A percentile compares a stretch with the other conserved stretches of the same genome.
Evolutionary conservation across 2,329 filamentous ascomycete genomes (phyloP).

Genomic region (Trichoderma brevicompactum): DNA sequence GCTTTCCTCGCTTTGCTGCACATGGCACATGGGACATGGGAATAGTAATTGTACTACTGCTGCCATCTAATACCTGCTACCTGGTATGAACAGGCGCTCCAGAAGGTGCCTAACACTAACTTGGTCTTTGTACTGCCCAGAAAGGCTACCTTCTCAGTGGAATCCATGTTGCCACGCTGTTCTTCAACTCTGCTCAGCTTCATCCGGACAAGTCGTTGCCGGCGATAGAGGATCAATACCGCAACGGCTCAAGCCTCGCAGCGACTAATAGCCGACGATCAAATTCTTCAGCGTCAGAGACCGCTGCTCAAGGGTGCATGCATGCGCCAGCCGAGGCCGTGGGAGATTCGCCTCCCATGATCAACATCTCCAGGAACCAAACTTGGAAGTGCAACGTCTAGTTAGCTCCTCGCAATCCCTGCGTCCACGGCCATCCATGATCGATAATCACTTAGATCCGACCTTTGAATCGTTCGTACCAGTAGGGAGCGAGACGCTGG

Average conservation of each 20-base stretch:
- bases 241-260: constrained; percentile 2
- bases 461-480: neutral
- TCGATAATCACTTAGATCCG: constrained; percentile 22
- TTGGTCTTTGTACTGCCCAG: neutral
- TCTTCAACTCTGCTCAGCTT: constrained; percentile 1
- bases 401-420: constrained; percentile 14
- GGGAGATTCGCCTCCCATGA: constrained; percentile 21
- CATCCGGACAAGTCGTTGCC: neutral
- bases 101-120: neutral
- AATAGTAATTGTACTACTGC: neutral
- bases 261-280: constrained; percentile 17
- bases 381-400: neutral
- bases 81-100: neutral
- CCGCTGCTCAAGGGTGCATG: neutral
- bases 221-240: constrained; percentile 10
- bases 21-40: neutral
- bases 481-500: neutral
- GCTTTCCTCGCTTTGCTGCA: constrained; percentile 15
- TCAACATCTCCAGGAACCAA: constrained; percentile 1
- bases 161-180: constrained; percentile 4
- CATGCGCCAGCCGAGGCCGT: neutral
- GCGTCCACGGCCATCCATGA: constrained; percentile 4
- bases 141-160: neutral
- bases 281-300: constrained; percentile 15
- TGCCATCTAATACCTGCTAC: neutral